Percentiles rank a stretch among this genome's conserved stretches.
Evolutionary conservation across 495 filamentous ascomycete species (phyloP).

Genomic region (Cairneyella variabilis): DNA sequence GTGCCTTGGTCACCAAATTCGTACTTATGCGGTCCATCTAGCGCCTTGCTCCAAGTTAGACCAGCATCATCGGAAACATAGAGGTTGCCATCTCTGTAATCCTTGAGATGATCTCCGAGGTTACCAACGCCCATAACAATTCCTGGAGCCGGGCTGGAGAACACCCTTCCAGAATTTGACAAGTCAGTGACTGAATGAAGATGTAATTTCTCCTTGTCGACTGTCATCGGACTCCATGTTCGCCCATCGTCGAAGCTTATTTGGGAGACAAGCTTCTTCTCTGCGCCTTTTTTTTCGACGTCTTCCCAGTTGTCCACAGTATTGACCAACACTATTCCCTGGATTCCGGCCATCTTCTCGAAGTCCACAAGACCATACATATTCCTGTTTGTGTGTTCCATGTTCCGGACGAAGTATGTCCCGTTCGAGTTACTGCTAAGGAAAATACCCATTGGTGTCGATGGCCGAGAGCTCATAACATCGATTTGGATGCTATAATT

Average conservation of each 20-base stretch:
- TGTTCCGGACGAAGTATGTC: conserved; percentile 87
- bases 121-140: conserved; percentile 92
- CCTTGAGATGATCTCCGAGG: conserved; percentile 66
- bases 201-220: conserved; percentile 57
- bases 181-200: conserved; percentile 86
- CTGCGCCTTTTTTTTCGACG: conserved; percentile 46
- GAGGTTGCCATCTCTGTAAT: conserved; percentile 65
- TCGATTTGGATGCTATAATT: conserved; percentile 97
- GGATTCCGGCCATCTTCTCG: conserved; percentile 83
- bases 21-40: conserved; percentile 84
- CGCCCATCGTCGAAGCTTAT: conserved; percentile 96
- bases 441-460: conserved; percentile 73
- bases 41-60: conserved; percentile 69
- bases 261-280: conserved; percentile 65
- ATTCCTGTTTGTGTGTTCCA: conserved; percentile 86
- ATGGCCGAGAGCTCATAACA: conserved; percentile 64
- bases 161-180: conserved; percentile 76
- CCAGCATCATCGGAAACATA: conserved; percentile 92
- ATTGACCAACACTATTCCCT: conserved; percentile 89
- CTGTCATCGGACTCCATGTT: conserved; percentile 66
- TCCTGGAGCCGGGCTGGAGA: conserved; percentile 89
- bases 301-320: conserved; percentile 82
- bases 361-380: conserved; percentile 74
- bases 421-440: conserved; percentile 96
- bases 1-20: conserved; percentile 92